phyloP scores from a whole-genome alignment of 2,329 filamentous ascomycete species.

The Fusarium sp. region DNA sequence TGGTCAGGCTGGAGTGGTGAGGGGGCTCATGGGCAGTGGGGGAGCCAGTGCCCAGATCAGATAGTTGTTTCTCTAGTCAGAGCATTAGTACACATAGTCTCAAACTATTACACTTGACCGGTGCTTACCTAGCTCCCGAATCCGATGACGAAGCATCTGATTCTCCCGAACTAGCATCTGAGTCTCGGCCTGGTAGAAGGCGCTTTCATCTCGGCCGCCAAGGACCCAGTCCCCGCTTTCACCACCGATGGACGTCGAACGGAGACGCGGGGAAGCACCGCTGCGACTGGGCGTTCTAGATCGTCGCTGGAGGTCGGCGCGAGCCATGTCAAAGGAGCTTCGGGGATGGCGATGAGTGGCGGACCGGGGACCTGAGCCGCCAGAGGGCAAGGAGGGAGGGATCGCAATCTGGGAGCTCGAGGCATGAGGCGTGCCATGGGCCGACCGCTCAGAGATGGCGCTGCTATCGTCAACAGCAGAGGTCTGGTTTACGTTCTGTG shows the following conservation, averaged over 20 bases:
- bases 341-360: conserved; percentile 63
- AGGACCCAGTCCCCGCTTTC: conserved; percentile 72
- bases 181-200: conserved; percentile 86
- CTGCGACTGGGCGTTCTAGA: conserved; percentile 71
- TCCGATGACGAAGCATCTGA: conserved; percentile 82
- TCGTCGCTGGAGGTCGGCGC: conserved; percentile 66
- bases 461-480: conserved; percentile 58
- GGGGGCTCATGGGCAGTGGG: conserved; percentile 57
- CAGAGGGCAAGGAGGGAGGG: conserved; percentile 47
- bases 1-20: conserved; percentile 62
- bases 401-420: conserved; percentile 49
- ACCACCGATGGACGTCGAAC: conserved; percentile 68
- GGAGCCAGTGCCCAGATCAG: conserved; percentile 53
- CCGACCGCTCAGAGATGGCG: conserved; percentile 62
- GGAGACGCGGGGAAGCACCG: conserved; percentile 67
- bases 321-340: conserved; percentile 69
- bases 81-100: conserved; percentile 15
- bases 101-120: background rate
- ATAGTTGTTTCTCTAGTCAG: conserved; percentile 62
- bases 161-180: conserved; percentile 83
- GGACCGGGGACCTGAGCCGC: conserved; percentile 63
- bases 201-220: conserved; percentile 77
- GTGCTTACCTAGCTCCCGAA: conserved; percentile 76
- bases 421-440: conserved; percentile 50
- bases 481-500: conserved; percentile 45